Conservation (phyloP, 2,329 filamentous ascomycete species). For the Phoma sp. region DNA sequence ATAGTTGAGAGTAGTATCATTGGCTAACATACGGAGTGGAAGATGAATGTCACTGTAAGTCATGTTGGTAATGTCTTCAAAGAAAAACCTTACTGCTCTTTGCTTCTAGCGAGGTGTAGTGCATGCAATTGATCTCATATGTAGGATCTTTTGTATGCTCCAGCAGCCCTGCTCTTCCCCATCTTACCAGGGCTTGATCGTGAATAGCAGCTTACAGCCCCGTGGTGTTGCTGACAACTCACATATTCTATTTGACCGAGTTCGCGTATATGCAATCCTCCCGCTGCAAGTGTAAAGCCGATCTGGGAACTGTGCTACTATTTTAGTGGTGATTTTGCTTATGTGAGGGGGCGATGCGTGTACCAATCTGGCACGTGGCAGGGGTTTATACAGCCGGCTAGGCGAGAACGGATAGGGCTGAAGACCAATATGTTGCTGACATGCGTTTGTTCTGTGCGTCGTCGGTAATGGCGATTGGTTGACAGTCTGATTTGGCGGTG, state of each 20-base stretch:
- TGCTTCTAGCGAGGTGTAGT: background rate
- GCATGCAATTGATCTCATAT: background rate
- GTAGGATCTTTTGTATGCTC: background rate
- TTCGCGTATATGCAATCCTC: background rate
- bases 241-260: background rate
- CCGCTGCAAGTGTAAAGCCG: background rate
- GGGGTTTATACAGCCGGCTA: conserved; percentile 7
- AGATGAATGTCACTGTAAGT: conserved; percentile 33
- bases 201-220: background rate
- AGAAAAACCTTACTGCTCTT: background rate
- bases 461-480: no score
- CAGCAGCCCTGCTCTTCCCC: background rate
- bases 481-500: no score
- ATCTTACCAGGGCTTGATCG: background rate
- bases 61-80: conserved; percentile 28
- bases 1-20: no score
- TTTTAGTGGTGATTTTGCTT: background rate
- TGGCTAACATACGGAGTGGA: conserved; percentile 27
- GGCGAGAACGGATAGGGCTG: background rate
- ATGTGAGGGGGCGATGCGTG: background rate
- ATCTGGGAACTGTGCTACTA: background rate
- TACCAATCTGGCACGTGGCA: background rate
- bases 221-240: background rate
- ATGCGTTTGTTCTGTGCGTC: no score
- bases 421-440: background rate